Evolutionary conservation across 2,329 filamentous ascomycete genomes (phyloP).

Genomic region (Mollisiaceae sp.): DNA sequence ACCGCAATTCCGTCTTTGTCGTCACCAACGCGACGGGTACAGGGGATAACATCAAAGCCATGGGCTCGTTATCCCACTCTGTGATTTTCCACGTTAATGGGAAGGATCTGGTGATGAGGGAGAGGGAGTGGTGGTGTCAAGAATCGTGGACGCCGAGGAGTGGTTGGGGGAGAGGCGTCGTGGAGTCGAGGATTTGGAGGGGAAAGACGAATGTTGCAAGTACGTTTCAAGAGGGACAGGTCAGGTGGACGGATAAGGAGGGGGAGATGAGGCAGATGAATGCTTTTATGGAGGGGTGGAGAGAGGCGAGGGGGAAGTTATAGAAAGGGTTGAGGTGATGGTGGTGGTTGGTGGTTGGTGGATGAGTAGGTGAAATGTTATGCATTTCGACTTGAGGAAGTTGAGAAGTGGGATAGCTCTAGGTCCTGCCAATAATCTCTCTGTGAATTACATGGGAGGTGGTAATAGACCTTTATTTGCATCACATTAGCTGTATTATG

Average conservation of each 20-base stretch:
- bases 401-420: too few relatives aligned
- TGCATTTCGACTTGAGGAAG: too few relatives aligned
- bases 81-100: slow-evolving; percentile 53
- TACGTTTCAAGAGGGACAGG: slow-evolving; percentile 55
- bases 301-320: background rate
- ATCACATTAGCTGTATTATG: too few relatives aligned
- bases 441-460: too few relatives aligned
- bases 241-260: slow-evolving; percentile 35
- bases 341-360: too few relatives aligned
- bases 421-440: too few relatives aligned
- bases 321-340: background rate
- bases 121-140: slow-evolving; percentile 52
- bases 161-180: slow-evolving; percentile 50
- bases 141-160: slow-evolving; percentile 53
- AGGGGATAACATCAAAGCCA: slow-evolving; percentile 46
- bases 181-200: slow-evolving; percentile 52
- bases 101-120: slow-evolving; percentile 46
- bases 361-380: too few relatives aligned
- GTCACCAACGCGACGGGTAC: slow-evolving; percentile 55
- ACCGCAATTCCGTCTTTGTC: slow-evolving; percentile 59
- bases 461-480: too few relatives aligned
- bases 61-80: slow-evolving; percentile 54
- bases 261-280: slow-evolving; percentile 19
- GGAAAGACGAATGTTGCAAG: slow-evolving; percentile 47
- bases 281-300: slow-evolving; percentile 21